Percentiles rank a stretch among this genome's conserved stretches.
Evolutionary conservation across 2,329 filamentous ascomycete species (phyloP).

Genomic region (Fusarium caatingaense): DNA sequence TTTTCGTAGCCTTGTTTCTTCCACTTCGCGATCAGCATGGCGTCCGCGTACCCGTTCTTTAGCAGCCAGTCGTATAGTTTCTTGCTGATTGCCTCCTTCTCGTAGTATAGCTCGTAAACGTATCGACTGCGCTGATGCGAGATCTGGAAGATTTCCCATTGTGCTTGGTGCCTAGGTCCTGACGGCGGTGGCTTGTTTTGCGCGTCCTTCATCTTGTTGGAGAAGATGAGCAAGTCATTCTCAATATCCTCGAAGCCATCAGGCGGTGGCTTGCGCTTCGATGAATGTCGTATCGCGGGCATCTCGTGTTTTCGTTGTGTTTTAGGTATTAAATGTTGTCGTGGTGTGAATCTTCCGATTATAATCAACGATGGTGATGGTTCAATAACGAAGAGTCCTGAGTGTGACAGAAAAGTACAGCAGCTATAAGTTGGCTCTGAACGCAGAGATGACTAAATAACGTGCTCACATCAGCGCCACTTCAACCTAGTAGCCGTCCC

Average conservation of each 20-base stretch:
- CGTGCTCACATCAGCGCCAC: not conserved
- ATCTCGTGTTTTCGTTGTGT: conserved; percentile 57
- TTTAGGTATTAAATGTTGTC: not conserved
- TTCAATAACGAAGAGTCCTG: not conserved
- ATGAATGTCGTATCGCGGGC: conserved; percentile 81
- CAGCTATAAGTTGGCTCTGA: not conserved
- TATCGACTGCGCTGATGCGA: conserved; percentile 92
- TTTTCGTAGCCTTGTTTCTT: conserved; percentile 99
- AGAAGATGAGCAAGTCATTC: conserved; percentile 85
- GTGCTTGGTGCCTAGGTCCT: conserved; percentile 85
- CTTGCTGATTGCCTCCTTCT: conserved; percentile 95
- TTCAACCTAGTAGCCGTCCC: not conserved
- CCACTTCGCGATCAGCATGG: conserved; percentile 98
- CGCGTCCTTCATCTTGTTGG: conserved; percentile 94
- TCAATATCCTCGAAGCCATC: conserved; percentile 91
- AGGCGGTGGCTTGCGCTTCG: conserved; percentile 83
- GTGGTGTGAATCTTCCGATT: not conserved
- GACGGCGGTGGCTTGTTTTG: conserved; percentile 88
- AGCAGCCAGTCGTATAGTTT: conserved; percentile 94
- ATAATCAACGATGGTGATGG: not conserved
- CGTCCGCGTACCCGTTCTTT: conserved; percentile 96
- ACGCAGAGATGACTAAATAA: not conserved
- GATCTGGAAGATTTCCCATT: conserved; percentile 99
- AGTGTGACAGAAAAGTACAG: not conserved
- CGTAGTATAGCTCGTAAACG: conserved; percentile 97